phyloP scores from a whole-genome alignment of 2,329 filamentous ascomycete genomes.

The Dactylellina cionopaga region DNA sequence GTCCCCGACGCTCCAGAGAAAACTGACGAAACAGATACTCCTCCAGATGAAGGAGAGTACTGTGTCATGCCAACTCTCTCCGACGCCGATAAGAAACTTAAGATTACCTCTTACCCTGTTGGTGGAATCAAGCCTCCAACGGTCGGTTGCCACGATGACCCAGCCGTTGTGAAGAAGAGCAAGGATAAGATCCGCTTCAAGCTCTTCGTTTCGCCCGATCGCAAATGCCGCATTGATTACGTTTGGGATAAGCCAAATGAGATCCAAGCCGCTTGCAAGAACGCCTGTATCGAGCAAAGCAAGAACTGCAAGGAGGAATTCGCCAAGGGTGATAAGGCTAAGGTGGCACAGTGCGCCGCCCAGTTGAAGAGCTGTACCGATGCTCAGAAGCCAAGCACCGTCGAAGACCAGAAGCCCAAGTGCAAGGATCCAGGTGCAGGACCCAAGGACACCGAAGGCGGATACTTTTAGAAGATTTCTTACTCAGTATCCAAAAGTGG shows the following conservation, averaged over 20 bases:
- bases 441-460: no score
- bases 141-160: conserved; percentile 1
- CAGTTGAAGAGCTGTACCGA: no score
- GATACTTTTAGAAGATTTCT: no score
- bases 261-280: not conserved
- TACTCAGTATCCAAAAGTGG: no score
- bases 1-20: not conserved
- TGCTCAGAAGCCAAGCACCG: no score
- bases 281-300: conserved; percentile 14
- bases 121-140: not conserved
- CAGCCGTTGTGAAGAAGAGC: not conserved
- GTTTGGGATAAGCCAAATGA: not conserved
- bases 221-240: conserved; percentile 18
- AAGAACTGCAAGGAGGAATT: conserved; percentile 8
- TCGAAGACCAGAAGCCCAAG: no score
- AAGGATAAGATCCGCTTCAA: conserved; percentile 9
- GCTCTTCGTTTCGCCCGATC: not conserved
- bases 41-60: not conserved
- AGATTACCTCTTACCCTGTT: not conserved
- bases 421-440: no score
- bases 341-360: no score
- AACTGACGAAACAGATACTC: not conserved
- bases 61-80: not conserved
- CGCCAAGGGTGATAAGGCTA: no score
- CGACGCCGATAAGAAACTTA: not conserved